phyloP scores from a whole-genome alignment of 345 rosid species.

The Microthlaspi erraticum region DNA sequence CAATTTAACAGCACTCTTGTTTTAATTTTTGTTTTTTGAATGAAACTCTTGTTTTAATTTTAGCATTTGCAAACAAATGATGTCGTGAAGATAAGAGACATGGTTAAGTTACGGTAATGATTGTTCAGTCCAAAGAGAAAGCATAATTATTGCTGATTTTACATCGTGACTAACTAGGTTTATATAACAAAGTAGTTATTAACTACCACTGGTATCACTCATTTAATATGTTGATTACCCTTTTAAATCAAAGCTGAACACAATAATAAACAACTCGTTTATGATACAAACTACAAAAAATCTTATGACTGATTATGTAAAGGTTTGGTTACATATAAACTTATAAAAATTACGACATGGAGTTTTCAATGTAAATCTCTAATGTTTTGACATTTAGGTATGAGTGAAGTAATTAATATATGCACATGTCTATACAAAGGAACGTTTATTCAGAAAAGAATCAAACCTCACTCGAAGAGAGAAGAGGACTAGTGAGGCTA shows the following conservation, averaged over 20 bases:
- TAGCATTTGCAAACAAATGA: constrained; percentile 3
- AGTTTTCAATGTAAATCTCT: constrained; percentile 14
- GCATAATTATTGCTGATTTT: constrained; percentile 19
- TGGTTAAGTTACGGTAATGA: constrained; percentile 24
- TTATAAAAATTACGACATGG: background rate
- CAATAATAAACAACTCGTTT: background rate
- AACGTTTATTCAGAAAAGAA: constrained; percentile 5
- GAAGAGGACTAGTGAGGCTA: constrained; percentile 68
- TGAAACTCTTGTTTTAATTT: background rate
- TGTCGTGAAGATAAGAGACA: constrained; percentile 23
- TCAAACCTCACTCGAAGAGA: constrained; percentile 58
- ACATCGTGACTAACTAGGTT: background rate
- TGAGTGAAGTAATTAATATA: constrained; percentile 22
- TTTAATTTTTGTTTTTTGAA: too few species aligned
- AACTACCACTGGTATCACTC: background rate
- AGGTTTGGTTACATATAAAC: constrained; percentile 12
- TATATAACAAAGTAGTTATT: background rate
- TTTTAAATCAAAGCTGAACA: background rate
- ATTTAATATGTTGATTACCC: constrained; percentile 8
- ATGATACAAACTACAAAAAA: background rate
- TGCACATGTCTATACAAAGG: constrained; percentile 27
- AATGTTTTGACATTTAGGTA: constrained; percentile 20
- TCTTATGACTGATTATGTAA: constrained; percentile 24
- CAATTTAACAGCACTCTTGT: background rate
- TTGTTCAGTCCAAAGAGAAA: constrained; percentile 18